Base-by-base conservation (phyloP, 2,329 filamentous ascomycete genomes). In the Hymenoscyphus fraxineus region DNA sequence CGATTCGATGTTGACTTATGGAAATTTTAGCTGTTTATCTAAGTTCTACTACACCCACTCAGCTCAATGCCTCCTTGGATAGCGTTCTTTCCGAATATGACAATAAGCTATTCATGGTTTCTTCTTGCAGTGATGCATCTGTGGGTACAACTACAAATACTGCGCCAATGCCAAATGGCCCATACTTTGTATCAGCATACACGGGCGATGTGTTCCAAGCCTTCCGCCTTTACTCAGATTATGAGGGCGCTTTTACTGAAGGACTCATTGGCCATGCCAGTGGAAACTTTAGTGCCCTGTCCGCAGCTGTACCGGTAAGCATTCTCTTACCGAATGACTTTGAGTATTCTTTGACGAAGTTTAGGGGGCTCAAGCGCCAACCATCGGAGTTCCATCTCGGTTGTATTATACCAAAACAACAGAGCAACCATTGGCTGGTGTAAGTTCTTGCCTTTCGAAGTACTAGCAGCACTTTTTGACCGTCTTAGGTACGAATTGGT, bases 341-440 rank as follows among this genome's bases (percentile, higher is more conserved):
- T 19, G 1, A 47, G 4, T 9, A 9, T 22, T 47, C n/a, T 47
- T 6, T 47, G 19, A 47, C 44, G 10, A 10, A 19, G 35, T 57
- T 32, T n/a, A 51, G 1, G 79, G 79, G n/a, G 67, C 62, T 7
- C 77, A 80, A 62, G 74, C 80, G 64, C 70, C 80, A 47, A 80
- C 77, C 39, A 77, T 81, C 56, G 80, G 77, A 5, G 86, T 89
- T 0, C 86, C 86, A 3, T 88, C 85, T 6, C 79, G 86, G 9
- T 76, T 88, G 0, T 88, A 88, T 75, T 85, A 79, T 74, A 81
- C 78, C 2, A 81, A 78, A 58, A 84, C 82, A 0, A 70, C 74
- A 0, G 77, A 79, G 16, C 81, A 84, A 70, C 86, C 85, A 0
- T 77, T 89, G 0, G 82, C 84, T 5, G 86, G 87, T 19, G 80